phyloP scores from a whole-genome alignment of 202 grass and related monocot species.

The Musa balbisiana region DNA sequence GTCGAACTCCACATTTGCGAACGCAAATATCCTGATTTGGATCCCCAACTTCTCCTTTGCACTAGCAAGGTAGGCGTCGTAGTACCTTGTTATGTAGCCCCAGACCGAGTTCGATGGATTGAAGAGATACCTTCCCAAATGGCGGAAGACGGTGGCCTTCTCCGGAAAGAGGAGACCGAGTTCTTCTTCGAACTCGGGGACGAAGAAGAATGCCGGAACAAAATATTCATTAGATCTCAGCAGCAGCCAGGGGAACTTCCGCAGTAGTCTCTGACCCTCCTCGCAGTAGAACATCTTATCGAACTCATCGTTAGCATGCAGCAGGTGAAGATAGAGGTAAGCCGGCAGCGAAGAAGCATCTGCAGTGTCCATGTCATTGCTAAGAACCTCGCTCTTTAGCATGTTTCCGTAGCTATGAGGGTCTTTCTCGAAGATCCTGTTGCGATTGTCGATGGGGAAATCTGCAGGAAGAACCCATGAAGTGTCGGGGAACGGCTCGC shows the following conservation, averaged over 20 bases:
- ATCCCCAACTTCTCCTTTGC: slow-evolving; percentile 73
- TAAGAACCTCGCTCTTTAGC: slow-evolving; percentile 45
- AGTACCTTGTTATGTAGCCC: slow-evolving; percentile 69
- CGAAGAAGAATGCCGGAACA: slow-evolving; percentile 64
- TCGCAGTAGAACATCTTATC: slow-evolving; percentile 77
- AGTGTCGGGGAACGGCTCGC: slow-evolving; percentile 74
- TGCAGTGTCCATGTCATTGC: slow-evolving; percentile 20
- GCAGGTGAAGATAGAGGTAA: slow-evolving; percentile 65
- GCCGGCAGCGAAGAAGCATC: slow-evolving; percentile 35
- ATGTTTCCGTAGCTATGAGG: slow-evolving; percentile 72
- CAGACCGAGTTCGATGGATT: slow-evolving; percentile 68
- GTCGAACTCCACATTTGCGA: slow-evolving; percentile 63
- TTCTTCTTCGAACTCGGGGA: slow-evolving; percentile 50
- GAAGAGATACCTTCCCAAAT: slow-evolving; percentile 74
- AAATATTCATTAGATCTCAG: slow-evolving; percentile 90
- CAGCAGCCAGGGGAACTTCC: slow-evolving; percentile 72
- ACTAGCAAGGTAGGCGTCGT: slow-evolving; percentile 64
- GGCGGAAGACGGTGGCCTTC: slow-evolving; percentile 72
- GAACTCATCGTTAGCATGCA: slow-evolving; percentile 38
- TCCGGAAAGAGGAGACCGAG: slow-evolving; percentile 54
- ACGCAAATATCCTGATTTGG: slow-evolving; percentile 67
- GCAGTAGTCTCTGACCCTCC: slow-evolving; percentile 46
- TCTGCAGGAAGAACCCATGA: slow-evolving; percentile 60
- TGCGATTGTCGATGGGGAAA: slow-evolving; percentile 48
- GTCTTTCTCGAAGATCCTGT: slow-evolving; percentile 31